These are phyloP conservation scores for Boletellus ananiceps DNA, from an alignment of 768 basidiomycete genomes.

Conservation along the genomic window DNA sequence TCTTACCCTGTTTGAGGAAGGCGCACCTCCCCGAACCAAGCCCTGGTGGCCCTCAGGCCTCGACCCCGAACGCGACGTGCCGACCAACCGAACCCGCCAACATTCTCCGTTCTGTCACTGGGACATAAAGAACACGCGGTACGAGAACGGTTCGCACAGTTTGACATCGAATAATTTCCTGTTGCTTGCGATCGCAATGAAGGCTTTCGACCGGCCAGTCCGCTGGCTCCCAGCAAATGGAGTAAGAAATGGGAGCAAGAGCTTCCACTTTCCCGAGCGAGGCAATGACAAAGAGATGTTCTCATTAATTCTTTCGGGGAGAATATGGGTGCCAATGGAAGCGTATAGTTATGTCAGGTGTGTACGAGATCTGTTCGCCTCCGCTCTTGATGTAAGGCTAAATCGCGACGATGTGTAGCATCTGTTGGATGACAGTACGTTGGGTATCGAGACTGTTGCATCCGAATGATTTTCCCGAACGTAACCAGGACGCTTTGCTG, in stretches of 20 bases:
- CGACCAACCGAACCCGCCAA: conserved; percentile 21
- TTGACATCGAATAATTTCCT: conserved; percentile 71
- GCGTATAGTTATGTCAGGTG: conserved; percentile 85
- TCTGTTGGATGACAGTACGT: conserved; percentile 78
- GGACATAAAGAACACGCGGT: conserved; percentile 25
- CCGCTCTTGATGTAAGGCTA: conserved; percentile 1
- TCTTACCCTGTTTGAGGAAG: too few relatives aligned
- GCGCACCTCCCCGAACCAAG: conserved; percentile 29
- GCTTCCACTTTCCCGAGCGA: conserved; percentile 53
- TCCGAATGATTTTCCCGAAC: conserved; percentile 1
- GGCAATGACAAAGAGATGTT: conserved; percentile 88
- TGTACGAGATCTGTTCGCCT: conserved; percentile 9
- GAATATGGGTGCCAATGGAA: conserved; percentile 91
- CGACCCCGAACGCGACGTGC: conserved; percentile 50
- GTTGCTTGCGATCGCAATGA: conserved; percentile 69
- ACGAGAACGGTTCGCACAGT: conserved; percentile 39
- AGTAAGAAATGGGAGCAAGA: conserved; percentile 1
- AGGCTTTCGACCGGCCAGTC: too few relatives aligned
- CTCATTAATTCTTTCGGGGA: conserved; percentile 90
- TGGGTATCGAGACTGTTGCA: conserved; percentile 44
- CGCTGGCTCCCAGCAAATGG: conserved; percentile 35
- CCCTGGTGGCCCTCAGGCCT: conserved; percentile 26
- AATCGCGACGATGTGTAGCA: conserved; percentile 44
- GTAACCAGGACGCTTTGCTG: conserved; percentile 72
- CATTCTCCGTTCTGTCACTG: conserved; percentile 75